phyloP scores from a whole-genome alignment of 2,329 filamentous ascomycete genomes.

The Neofusicoccum sp. region DNA sequence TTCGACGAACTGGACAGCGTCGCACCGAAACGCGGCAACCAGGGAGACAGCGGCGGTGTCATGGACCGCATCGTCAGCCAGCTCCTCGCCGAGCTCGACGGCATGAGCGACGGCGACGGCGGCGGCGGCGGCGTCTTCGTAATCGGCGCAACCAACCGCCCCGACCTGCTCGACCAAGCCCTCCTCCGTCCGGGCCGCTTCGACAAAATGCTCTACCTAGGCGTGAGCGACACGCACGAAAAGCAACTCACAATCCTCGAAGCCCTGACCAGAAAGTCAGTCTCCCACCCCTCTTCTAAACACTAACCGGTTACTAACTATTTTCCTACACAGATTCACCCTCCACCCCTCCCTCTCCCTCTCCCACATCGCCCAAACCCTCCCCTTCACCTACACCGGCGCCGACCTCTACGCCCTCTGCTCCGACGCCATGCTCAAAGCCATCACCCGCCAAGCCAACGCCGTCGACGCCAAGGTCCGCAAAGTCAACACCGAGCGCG shows the following conservation, averaged over 20 bases:
- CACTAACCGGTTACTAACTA: conserved; percentile 13
- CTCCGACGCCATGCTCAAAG: conserved; percentile 98
- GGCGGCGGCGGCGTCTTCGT: conserved; percentile 88
- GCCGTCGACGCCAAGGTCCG: conserved; percentile 81
- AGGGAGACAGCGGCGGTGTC: conserved; percentile 93
- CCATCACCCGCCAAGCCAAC: conserved; percentile 85
- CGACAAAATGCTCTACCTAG: conserved; percentile 97
- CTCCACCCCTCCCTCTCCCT: conserved; percentile 79
- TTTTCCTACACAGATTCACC: conserved; percentile 63
- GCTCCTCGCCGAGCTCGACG: conserved; percentile 89
- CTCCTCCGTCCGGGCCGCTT: conserved; percentile 86
- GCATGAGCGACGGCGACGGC: conserved; percentile 86
- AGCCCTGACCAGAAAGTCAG: conserved; percentile 88
- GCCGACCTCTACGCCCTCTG: conserved; percentile 97
- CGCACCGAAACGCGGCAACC: conserved; percentile 92
- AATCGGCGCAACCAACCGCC: conserved; percentile 92
- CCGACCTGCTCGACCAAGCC: conserved; percentile 88
- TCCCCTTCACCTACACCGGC: conserved; percentile 96
- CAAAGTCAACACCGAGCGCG: conserved; percentile 57
- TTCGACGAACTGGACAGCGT: conserved; percentile 93
- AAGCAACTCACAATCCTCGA: conserved; percentile 95
- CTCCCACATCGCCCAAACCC: conserved; percentile 65
- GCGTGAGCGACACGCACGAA: conserved; percentile 92
- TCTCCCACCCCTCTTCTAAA: conserved; percentile 26
- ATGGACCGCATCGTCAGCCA: conserved; percentile 98